Evolutionary conservation across 192 early-diverging fungal species (phyloP).

Genomic region (Coemansia sp.): DNA sequence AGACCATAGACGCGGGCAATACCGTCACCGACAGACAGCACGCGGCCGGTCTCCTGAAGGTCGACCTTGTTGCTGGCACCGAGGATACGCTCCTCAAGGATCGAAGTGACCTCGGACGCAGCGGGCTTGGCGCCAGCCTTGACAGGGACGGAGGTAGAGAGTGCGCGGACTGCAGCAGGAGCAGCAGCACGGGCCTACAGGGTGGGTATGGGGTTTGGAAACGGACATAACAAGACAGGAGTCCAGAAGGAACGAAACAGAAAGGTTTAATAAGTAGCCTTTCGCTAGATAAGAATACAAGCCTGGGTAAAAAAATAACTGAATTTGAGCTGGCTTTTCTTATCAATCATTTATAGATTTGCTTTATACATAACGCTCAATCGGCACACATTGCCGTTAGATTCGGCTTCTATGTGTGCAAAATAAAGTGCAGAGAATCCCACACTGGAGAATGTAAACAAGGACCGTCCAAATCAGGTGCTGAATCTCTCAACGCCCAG

Average conservation of each 20-base stretch:
- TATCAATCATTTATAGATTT: background rate
- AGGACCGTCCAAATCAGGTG: conserved; percentile 2
- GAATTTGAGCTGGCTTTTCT: conserved; percentile 2
- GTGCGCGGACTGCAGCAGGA: conserved; percentile 48
- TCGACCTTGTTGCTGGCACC: conserved; percentile 81
- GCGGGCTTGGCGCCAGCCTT: conserved; percentile 59
- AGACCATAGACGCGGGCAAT: conserved; percentile 99
- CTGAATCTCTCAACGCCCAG: background rate
- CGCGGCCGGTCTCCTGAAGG: conserved; percentile 97
- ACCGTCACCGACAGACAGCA: conserved; percentile 99
- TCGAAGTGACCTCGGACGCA: conserved; percentile 95
- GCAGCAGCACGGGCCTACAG: conserved; percentile 52
- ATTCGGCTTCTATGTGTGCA: background rate
- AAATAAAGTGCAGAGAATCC: background rate
- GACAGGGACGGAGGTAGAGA: conserved; percentile 46
- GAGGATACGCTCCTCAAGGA: conserved; percentile 96
- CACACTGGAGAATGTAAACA: background rate
- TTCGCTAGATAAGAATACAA: background rate
- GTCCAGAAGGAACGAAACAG: background rate
- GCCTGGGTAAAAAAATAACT: background rate
- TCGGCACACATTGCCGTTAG: background rate
- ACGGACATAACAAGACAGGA: background rate
- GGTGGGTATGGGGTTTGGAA: background rate
- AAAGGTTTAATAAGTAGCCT: background rate
- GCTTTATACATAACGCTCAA: background rate